Conservation (phyloP, 1,139 yeast genomes). For the Candida glucosophila region DNA sequence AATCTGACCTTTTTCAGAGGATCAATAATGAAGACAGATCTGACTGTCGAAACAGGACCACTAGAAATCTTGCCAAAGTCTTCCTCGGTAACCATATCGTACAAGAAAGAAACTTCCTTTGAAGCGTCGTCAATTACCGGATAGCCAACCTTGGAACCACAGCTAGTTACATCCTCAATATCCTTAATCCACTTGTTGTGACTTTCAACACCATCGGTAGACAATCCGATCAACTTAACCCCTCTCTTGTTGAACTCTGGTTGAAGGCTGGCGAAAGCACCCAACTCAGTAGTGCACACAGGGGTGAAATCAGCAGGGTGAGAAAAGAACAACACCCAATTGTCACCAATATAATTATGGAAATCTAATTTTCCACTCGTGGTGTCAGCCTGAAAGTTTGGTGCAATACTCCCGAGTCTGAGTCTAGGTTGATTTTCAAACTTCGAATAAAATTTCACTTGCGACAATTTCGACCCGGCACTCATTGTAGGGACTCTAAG, state of each 20-base stretch:
- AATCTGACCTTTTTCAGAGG: conserved; percentile 80
- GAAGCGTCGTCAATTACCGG: conserved; percentile 83
- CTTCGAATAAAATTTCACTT: conserved; percentile 10
- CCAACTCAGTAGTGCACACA: conserved; percentile 90
- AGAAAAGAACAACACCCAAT: conserved; percentile 80
- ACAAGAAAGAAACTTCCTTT: conserved; percentile 71
- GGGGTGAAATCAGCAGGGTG: conserved; percentile 96
- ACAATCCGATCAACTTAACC: conserved; percentile 77
- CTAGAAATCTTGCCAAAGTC: conserved; percentile 70
- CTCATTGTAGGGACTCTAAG: conserved; percentile 1
- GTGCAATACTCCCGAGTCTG: conserved; percentile 64
- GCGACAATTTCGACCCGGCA: conserved; percentile 1
- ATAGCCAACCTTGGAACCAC: conserved; percentile 62
- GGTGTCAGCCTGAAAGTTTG: conserved; percentile 73
- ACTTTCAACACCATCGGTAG: conserved; percentile 69
- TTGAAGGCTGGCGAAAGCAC: conserved; percentile 80
- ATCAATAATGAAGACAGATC: conserved; percentile 84
- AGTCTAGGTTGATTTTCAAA: conserved; percentile 64
- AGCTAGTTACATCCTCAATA: conserved; percentile 62
- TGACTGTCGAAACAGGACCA: conserved; percentile 69
- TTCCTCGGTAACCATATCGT: conserved; percentile 87
- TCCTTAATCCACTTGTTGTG: conserved; percentile 82
- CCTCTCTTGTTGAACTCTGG: conserved; percentile 76
- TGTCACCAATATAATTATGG: conserved; percentile 73
- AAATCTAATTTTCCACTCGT: conserved; percentile 72